Base-by-base conservation (phyloP, 2,329 filamentous ascomycete species). In the Volutella citrinella region DNA sequence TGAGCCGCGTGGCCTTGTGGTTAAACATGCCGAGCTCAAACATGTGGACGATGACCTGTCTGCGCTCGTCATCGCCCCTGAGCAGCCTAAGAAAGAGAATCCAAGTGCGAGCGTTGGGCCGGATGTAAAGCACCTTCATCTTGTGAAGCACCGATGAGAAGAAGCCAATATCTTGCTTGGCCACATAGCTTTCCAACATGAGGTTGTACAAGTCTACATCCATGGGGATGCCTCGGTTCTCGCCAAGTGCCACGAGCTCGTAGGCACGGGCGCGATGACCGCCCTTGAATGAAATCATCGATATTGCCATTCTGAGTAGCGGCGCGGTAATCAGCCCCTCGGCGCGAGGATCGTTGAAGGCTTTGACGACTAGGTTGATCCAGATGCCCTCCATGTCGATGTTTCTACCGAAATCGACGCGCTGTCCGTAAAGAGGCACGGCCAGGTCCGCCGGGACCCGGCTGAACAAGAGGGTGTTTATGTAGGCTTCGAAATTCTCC, bases 31-130 rank as follows among this genome's bases (percentile, higher is more conserved):
- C 66, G 13, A 64, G 56, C 21, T 62, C 52, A 34, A 68, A 58
- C 70, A 76, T 75, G 36, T 60, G 57, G 10, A 63, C 60, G 19
- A 76, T 50, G 19, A 72, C 56, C 43, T 69, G 66, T 16, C 65
- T 63, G 32, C 64, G 61, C 30, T 70, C 65, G n/a, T 76, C 69
- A 50, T 82, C 78, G 10, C 72, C 73, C 54, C 77, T 73, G 37
- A 84, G 73, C 27, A 76, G 59, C n/a, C 59, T 54, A 13, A 76
- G 54, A 38, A 74, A 70, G 5, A 68, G 56, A 4, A 68, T 44
- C 72, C 72, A 76, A 0, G 72, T 74, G 12, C 54, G 51, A 4
- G 66, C 49, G 29, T 72, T 66, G 5, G 71, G 68, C 18, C 45
- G 40, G 27, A 64, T 59, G 29, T 59, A 63, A 10, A 57, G 55